Base-by-base conservation (phyloP, 495 filamentous ascomycete genomes). In the Penicillium fimorum region DNA sequence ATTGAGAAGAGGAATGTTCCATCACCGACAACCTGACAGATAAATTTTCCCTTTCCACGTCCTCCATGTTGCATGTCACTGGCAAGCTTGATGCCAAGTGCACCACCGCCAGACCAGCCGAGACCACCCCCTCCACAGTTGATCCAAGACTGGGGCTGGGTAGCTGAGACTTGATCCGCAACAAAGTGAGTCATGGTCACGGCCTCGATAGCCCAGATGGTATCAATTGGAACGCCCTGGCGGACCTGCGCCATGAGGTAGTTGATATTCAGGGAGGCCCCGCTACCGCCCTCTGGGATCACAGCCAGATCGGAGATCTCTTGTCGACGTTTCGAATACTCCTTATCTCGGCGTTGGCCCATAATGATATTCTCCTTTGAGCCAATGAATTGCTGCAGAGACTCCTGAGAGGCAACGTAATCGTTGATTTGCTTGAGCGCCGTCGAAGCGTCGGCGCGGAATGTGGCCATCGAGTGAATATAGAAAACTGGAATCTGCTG, bases 101-200 rank as follows among this genome's bases (percentile, higher is more conserved):
- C 84, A 53, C 82, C 93, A 43, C 93, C 93, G 20, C 93, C 93
- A n/a, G 88, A 93, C 93, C 93, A 97, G 18, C 93, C 93, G 0
- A 97, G 79, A 4, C 93, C 93, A 35, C 93, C 93, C 32, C 92
- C 93, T 13, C 93, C 93, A 68, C 92, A 97, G 75, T 96, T 96
- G 65, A 96, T 86, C 87, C 90, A 94, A 8, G 84, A 86, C 5
- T 92, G 89, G 0, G 92, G 92, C 2, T 84, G 58, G 13, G 83
- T 88, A 11, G 87, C 85, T 64, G 84, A 82, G n/a, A 97, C 66
- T 60, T 90, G 87, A 62, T 97, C 91, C 20, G 90, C 85, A 13
- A 95, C 89, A 48, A 88, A 84, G 2, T 67, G 70, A 0, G 90
- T 91, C 52, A 89, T 86, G 7, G 93, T 97, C 18, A 97, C 93